Evolutionary conservation across 1,139 yeast genomes (phyloP).

Genomic region (Zygosaccharomyces pseudobailii): DNA sequence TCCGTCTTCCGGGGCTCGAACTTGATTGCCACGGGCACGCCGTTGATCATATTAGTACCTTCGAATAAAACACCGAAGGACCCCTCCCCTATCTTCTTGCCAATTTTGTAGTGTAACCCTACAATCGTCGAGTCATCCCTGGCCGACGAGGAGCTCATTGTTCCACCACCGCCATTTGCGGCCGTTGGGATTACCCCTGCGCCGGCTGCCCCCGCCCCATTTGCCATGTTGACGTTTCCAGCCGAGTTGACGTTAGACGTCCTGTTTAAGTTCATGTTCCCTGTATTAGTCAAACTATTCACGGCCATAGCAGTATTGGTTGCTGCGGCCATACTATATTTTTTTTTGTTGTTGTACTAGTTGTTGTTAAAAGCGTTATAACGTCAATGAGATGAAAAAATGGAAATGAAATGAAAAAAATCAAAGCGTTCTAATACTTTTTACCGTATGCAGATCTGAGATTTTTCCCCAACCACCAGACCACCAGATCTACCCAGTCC

Average conservation of each 20-base stretch:
- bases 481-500: conserved; percentile 3
- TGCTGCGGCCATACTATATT: conserved; percentile 5
- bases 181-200: conserved; percentile 6
- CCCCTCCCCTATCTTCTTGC: conserved; percentile 82
- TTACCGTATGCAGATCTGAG: conserved; percentile 2
- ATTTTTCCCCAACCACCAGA: conserved; percentile 5
- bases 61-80: conserved; percentile 80
- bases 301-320: conserved; percentile 14
- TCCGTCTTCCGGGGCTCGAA: conserved; percentile 77
- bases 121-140: conserved; percentile 46
- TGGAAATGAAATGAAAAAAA: not conserved
- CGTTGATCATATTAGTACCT: conserved; percentile 71
- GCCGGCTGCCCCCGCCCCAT: conserved; percentile 10
- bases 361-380: not conserved
- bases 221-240: conserved; percentile 15
- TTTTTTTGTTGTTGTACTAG: not conserved
- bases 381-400: not conserved
- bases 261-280: conserved; percentile 9
- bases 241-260: conserved; percentile 8
- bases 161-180: conserved; percentile 2
- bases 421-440: not conserved
- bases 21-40: conserved; percentile 73
- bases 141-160: conserved; percentile 6
- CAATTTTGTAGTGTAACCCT: conserved; percentile 74
- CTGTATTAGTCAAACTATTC: conserved; percentile 11